phyloP scores from a whole-genome alignment of 83 land plant species.

The Diphasiastrum complanatum region DNA sequence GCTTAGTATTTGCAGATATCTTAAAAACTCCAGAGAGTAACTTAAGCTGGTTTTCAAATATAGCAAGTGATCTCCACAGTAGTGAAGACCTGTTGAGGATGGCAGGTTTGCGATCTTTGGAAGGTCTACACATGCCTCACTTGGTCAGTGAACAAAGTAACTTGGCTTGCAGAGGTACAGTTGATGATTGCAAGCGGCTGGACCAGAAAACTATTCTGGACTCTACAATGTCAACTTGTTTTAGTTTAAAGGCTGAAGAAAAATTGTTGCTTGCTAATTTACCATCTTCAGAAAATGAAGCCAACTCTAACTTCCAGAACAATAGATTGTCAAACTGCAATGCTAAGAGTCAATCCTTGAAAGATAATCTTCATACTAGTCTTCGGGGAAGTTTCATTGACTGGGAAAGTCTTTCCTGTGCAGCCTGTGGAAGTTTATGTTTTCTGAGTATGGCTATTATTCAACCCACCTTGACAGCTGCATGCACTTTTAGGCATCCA shows the following conservation, averaged over 20 bases:
- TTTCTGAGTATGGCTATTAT: slow-evolving; percentile 82
- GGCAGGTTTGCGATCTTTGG: no score
- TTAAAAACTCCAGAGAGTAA: slow-evolving; percentile 11
- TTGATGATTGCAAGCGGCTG: no score
- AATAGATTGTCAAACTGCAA: not conserved
- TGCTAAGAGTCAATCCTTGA: not conserved
- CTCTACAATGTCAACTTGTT: not conserved
- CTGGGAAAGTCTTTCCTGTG: slow-evolving; percentile 83
- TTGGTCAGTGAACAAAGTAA: no score
- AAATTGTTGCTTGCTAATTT: not conserved
- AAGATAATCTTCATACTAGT: not conserved
- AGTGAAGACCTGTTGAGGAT: no score
- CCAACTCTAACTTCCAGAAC: not conserved
- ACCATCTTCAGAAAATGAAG: not conserved
- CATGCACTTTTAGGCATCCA: slow-evolving; percentile 19
- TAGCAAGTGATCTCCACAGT: slow-evolving; percentile 9
- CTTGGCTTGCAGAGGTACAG: no score
- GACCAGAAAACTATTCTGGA: no score
- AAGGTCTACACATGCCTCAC: no score
- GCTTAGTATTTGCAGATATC: slow-evolving; percentile 56
- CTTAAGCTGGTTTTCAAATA: slow-evolving; percentile 19
- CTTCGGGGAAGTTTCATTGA: slow-evolving; percentile 51
- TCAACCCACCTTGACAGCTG: slow-evolving; percentile 54
- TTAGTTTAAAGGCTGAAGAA: not conserved
- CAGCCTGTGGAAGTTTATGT: slow-evolving; percentile 92